phyloP scores from a whole-genome alignment of 2,329 filamentous ascomycete species.

The Hypomyces perniciosus region DNA sequence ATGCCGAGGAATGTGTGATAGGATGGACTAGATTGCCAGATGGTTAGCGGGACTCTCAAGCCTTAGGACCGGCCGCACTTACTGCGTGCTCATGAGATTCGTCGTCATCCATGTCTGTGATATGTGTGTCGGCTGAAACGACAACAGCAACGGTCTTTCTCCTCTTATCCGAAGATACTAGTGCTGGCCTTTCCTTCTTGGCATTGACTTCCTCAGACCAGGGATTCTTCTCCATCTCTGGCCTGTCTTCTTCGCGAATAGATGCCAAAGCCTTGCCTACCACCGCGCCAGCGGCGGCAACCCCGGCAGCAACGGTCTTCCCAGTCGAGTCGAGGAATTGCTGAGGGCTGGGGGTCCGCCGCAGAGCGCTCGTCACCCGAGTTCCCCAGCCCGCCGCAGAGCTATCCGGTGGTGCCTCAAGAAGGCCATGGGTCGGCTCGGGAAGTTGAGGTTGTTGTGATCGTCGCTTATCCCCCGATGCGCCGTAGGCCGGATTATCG shows the following conservation, averaged over 20 bases:
- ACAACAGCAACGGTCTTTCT: conserved; percentile 83
- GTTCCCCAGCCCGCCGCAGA: conserved; percentile 55
- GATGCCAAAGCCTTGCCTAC: conserved; percentile 77
- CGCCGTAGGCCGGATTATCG: conserved; percentile 46
- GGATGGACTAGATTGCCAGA: conserved; percentile 57
- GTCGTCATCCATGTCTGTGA: conserved; percentile 54
- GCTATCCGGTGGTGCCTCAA: neutral
- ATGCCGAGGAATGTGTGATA: conserved; percentile 79
- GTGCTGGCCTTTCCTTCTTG: conserved; percentile 42
- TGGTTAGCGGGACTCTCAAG: conserved; percentile 15
- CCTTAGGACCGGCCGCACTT: conserved; percentile 30
- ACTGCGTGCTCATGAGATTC: conserved; percentile 74
- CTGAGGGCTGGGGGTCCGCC: conserved; percentile 78
- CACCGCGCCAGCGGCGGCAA: conserved; percentile 75
- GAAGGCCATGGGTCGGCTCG: conserved; percentile 38
- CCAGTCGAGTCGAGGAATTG: conserved; percentile 81
- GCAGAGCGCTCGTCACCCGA: conserved; percentile 73
- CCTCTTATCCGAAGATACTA: conserved; percentile 38
- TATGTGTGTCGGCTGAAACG: conserved; percentile 68
- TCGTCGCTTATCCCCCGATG: conserved; percentile 29
- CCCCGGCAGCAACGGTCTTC: conserved; percentile 72
- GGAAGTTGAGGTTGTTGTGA: conserved; percentile 29
- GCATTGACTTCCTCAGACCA: conserved; percentile 88
- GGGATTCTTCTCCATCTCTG: conserved; percentile 78
- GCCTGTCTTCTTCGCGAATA: conserved; percentile 78